Evolutionary conservation across 2,329 filamentous ascomycete species (phyloP), one percentile per base, ranked within the genome.

Genomic region (Arthrobotrys conoides): DNA sequence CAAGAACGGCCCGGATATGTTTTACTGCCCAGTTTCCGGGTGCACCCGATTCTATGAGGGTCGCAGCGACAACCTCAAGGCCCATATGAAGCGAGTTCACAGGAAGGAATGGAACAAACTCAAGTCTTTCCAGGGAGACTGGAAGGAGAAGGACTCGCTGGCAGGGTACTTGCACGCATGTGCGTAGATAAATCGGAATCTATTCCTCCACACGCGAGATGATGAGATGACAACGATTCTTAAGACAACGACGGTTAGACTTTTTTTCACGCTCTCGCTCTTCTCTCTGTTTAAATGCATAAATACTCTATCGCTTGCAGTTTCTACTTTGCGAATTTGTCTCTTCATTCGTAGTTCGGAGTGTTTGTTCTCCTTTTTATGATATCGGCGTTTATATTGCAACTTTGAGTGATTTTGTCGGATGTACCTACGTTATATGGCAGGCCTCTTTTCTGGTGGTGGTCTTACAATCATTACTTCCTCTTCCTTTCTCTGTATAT

Each of bases 51-150:
- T 63, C 24, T 78, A 78, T 41, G 75, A 78, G 66, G 75, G 75
- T 33, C 51, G 75, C 16, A 78, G 75, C 48, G 75, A 78, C 46
- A 78, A 78, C 33, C 68, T 78, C 27, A 78, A 78, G 53, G 63
- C 75, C 16, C 75, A 78, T n/a, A 78, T 78, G 75, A 78, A 78
- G 75, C 61, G 75, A 33, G 75, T 78, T 2, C 75, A 78, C 55
- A 51, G 75, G 46, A 72, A 72, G 30, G 75, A 78, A 44, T 78
- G 75, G 75, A 14, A n/a, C 16, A 78, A 48, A n/a, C 63, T 78
- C 18, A 72, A 72, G 68, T 20, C 12, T 33, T 78, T 48, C 36
- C 63, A 68, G 16, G 75, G 75, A 38, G 68, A 78, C 36, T 78
- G 75, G 75, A 78, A 59, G 16, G 68, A 78, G 4, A 78, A 64